Evolutionary conservation across 768 basidiomycete species (phyloP).

Genomic region (Boletus fagicola): DNA sequence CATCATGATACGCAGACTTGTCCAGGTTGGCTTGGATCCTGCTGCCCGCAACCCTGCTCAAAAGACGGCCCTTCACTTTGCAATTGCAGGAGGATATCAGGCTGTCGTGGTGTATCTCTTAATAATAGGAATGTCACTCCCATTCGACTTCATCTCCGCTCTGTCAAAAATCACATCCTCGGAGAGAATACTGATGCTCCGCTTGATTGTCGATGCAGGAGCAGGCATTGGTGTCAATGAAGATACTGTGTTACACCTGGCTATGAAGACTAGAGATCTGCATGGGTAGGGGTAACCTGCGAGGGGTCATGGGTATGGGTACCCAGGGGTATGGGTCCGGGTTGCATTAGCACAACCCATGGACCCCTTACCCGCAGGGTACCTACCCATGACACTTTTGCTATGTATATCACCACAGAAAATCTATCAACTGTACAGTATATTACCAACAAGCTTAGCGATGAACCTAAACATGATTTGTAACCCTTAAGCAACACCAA

Average conservation of each 20-base stretch:
- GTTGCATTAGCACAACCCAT: too few relatives aligned
- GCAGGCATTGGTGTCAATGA: neutral
- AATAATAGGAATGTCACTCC: neutral
- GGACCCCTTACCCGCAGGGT: too few relatives aligned
- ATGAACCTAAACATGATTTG: too few relatives aligned
- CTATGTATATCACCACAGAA: too few relatives aligned
- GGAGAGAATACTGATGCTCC: neutral
- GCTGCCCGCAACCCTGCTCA: neutral
- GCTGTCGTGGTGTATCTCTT: neutral
- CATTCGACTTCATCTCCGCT: neutral
- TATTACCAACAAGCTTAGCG: too few relatives aligned
- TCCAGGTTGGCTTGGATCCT: conserved; percentile 4
- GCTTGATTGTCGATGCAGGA: neutral
- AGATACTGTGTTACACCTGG: neutral
- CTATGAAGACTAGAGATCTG: too few relatives aligned
- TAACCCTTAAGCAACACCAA: too few relatives aligned
- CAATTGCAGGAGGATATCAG: conserved; percentile 2
- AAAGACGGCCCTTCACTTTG: conserved; percentile 2
- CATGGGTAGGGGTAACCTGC: too few relatives aligned
- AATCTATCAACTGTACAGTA: too few relatives aligned
- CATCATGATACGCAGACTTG: conserved; percentile 5
- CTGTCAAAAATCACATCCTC: neutral
- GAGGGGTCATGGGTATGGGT: too few relatives aligned
- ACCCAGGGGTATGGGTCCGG: too few relatives aligned
- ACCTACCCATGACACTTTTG: too few relatives aligned